Conservation (phyloP, 2,329 filamentous ascomycete species). For the Coniochaeta sp. region DNA sequence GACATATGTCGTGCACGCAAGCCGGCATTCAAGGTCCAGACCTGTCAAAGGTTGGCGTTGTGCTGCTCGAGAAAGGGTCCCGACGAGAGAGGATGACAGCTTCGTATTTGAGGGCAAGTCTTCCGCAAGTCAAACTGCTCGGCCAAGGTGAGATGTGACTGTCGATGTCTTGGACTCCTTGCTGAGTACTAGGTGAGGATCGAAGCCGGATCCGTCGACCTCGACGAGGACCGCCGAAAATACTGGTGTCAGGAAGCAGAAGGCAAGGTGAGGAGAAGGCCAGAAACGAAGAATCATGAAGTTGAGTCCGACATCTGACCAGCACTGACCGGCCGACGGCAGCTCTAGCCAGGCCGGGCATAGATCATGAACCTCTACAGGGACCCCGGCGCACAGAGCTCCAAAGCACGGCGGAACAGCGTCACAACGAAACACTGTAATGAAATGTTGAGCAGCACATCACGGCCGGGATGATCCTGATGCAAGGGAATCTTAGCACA, state of each 20-base stretch:
- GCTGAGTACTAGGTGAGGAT: too few species aligned
- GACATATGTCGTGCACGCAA: not conserved
- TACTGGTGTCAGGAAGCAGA: not conserved
- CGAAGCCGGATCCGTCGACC: not conserved
- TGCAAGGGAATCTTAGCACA: not conserved
- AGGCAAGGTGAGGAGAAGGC: not conserved
- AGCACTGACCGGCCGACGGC: not conserved
- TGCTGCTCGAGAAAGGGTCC: not conserved
- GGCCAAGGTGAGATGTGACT: not conserved
- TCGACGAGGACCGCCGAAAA: not conserved
- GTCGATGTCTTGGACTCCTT: not conserved
- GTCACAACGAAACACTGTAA: not conserved
- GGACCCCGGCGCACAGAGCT: slow-evolving; percentile 1
- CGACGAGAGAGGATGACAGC: not conserved
- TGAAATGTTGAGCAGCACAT: slow-evolving; percentile 2
- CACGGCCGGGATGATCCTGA: not conserved
- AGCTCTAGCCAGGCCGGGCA: not conserved
- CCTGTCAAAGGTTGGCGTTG: not conserved
- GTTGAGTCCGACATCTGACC: not conserved
- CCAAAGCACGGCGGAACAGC: not conserved
- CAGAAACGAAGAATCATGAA: not conserved
- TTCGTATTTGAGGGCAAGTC: not conserved
- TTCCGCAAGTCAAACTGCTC: not conserved
- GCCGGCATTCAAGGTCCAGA: not conserved
- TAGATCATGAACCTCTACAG: not conserved